These are phyloP conservation scores for Rubia tinctorum DNA, from an alignment of 305 asterid species.

Conservation along the genomic window DNA sequence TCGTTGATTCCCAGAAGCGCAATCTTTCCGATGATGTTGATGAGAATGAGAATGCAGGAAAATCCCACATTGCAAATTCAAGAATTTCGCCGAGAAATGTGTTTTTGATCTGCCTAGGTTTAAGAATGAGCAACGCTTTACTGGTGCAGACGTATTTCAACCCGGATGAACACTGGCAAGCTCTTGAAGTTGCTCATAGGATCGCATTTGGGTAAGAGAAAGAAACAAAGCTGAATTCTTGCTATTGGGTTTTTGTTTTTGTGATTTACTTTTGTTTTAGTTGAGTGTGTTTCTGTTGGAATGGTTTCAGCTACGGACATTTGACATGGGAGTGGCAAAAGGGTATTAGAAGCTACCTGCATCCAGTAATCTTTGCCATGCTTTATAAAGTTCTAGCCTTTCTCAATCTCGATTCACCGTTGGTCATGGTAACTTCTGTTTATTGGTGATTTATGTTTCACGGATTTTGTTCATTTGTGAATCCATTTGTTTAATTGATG, in stretches of 20 bases:
- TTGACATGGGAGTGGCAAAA: constrained; percentile 96
- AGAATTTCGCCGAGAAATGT: constrained; percentile 25
- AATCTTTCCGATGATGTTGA: neutral
- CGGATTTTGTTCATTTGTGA: neutral
- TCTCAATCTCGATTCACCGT: constrained; percentile 67
- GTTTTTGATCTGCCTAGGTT: constrained; percentile 37
- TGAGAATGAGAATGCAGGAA: neutral
- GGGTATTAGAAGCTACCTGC: constrained; percentile 90
- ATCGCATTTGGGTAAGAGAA: constrained; percentile 57
- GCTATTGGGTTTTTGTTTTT: neutral
- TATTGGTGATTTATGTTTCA: neutral
- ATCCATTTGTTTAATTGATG: neutral
- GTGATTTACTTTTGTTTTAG: neutral
- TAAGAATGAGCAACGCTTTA: constrained; percentile 54
- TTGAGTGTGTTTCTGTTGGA: constrained; percentile 5
- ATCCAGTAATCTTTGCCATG: constrained; percentile 75
- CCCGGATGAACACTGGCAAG: constrained; percentile 99
- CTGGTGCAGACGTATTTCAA: constrained; percentile 90
- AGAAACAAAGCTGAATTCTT: neutral
- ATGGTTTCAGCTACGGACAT: constrained; percentile 71
- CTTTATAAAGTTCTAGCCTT: constrained; percentile 73
- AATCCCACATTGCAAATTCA: constrained; percentile 4
- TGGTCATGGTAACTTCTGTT: constrained; percentile 68
- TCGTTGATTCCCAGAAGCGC: neutral
- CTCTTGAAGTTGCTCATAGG: constrained; percentile 66